Percentiles rank a stretch among this genome's conserved stretches.
These are phyloP conservation scores for Phytophthora boehmeriae DNA, from an alignment of 352 stramenopile genomes.

Conservation along the genomic window DNA sequence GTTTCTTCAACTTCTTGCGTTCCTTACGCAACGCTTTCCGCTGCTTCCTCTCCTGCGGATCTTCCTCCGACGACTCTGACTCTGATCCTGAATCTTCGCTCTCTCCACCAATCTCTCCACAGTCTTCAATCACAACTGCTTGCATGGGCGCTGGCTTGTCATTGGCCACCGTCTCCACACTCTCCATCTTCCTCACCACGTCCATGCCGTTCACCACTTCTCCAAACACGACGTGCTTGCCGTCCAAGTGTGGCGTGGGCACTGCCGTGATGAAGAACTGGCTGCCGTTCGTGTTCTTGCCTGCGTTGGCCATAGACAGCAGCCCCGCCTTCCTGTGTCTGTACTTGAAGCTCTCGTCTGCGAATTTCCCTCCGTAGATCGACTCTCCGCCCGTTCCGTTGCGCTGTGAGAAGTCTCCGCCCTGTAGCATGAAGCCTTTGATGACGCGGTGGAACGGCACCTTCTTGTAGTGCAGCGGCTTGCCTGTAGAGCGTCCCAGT, in stretches of 20 bases:
- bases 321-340: constrained; percentile 94
- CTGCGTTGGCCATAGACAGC: constrained; percentile 95
- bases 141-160: constrained; percentile 86
- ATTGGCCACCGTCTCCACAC: constrained; percentile 73
- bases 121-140: constrained; percentile 94
- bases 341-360: constrained; percentile 95
- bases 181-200: constrained; percentile 91
- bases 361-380: constrained; percentile 86
- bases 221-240: constrained; percentile 99
- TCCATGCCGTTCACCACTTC: constrained; percentile 88
- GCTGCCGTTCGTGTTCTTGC: constrained; percentile 75
- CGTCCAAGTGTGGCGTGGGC: constrained; percentile 95
- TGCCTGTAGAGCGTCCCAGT: constrained; percentile 58
- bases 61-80: constrained; percentile 5
- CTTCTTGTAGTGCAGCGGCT: constrained; percentile 70
- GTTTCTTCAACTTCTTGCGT: constrained; percentile 34
- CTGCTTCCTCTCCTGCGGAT: constrained; percentile 16
- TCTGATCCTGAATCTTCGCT: constrained; percentile 11
- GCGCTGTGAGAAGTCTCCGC: constrained; percentile 75
- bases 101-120: constrained; percentile 74
- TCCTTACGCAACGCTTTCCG: constrained; percentile 31
- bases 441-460: constrained; percentile 86
- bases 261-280: constrained; percentile 89
- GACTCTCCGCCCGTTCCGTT: constrained; percentile 86
- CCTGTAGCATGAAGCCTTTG: constrained; percentile 87